Evolutionary conservation across 108 stramenopile species (phyloP), one percentile per base, ranked within the genome.

Genomic region (Cylindrotheca closterium): DNA sequence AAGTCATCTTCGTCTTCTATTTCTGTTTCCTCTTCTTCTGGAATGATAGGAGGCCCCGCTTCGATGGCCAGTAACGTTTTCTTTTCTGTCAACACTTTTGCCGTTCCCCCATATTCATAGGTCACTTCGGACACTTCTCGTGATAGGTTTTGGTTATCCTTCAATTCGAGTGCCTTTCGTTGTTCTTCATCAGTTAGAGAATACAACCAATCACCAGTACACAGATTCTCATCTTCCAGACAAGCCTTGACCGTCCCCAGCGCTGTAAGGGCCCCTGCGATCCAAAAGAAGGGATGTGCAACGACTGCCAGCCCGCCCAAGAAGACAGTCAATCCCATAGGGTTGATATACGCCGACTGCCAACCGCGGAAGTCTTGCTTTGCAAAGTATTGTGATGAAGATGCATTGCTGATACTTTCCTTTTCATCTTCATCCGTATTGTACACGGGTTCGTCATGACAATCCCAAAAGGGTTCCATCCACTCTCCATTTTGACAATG

Each of bases 301-400:
- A 42, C 37, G 10, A 42, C 37, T 42, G 15, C 37, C 37, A 67
- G 49, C 2, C 68, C 65, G 3, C 67, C 57, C 17, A 65, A 64
- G 23, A 77, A 49, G 1, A 76, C 63, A 12, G 78, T 72, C 60
- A 79, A 63, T 42, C 78, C 78, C 28, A 79, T 25, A 24, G 67
- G 74, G 0, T 67, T 63, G 10, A 57, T 59, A 33, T 68, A 59
- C 34, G 29, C 21, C 25, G 69, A 42, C 25, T 48, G 26, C 65
- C 62, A 67, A 32, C 29, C 32, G 21, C 53, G 4, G 50, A 79
- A 74, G 54, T 79, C 78, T 4, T 62, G 26, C 1, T 51, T 55
- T 17, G 63, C 63, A 61, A 79, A 79, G 53, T 79, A 70, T 0
- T 21, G 30, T 42, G 47, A 46, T 10, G 59, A 60, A 19, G 3